phyloP scores from a whole-genome alignment of 345 rosid genomes.

The Citrus sinensis region DNA sequence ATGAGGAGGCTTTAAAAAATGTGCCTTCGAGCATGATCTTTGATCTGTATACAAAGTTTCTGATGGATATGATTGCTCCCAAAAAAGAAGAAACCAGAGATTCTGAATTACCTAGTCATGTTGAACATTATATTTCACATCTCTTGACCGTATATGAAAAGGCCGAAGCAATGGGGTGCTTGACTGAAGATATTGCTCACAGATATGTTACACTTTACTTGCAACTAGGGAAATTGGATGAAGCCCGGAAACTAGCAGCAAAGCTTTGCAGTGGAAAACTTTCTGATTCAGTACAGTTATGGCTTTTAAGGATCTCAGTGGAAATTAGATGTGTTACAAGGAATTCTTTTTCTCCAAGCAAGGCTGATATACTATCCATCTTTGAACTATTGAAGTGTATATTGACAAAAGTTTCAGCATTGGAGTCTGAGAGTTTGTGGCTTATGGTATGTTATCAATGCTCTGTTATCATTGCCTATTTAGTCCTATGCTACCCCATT shows the following conservation, averaged over 20 bases:
- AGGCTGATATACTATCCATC: slow-evolving; percentile 42
- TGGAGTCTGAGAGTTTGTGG: slow-evolving; percentile 84
- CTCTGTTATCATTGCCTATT: neutral
- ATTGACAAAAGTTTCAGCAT: slow-evolving; percentile 43
- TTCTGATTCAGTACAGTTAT: slow-evolving; percentile 52
- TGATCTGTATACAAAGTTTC: slow-evolving; percentile 52
- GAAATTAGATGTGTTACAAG: slow-evolving; percentile 46
- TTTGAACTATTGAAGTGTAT: slow-evolving; percentile 51
- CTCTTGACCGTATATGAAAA: slow-evolving; percentile 52
- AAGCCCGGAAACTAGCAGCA: slow-evolving; percentile 58
- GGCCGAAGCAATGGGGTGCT: slow-evolving; percentile 58
- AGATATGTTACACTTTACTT: slow-evolving; percentile 57
- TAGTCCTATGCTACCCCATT: neutral
- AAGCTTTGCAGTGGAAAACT: slow-evolving; percentile 56
- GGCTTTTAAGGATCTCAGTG: slow-evolving; percentile 57
- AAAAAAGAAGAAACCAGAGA: slow-evolving; percentile 29
- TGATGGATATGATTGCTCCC: slow-evolving; percentile 42
- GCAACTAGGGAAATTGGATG: slow-evolving; percentile 56
- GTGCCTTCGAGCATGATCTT: slow-evolving; percentile 60
- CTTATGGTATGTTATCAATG: slow-evolving; percentile 46
- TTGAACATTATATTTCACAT: slow-evolving; percentile 36
- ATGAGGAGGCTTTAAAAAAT: slow-evolving; percentile 65
- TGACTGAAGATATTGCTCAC: slow-evolving; percentile 69
- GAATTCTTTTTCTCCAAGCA: slow-evolving; percentile 29
- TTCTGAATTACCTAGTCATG: slow-evolving; percentile 19